These are phyloP conservation scores for Eucalyptus pumila DNA, from an alignment of 345 rosid species.

Conservation along the genomic window DNA sequence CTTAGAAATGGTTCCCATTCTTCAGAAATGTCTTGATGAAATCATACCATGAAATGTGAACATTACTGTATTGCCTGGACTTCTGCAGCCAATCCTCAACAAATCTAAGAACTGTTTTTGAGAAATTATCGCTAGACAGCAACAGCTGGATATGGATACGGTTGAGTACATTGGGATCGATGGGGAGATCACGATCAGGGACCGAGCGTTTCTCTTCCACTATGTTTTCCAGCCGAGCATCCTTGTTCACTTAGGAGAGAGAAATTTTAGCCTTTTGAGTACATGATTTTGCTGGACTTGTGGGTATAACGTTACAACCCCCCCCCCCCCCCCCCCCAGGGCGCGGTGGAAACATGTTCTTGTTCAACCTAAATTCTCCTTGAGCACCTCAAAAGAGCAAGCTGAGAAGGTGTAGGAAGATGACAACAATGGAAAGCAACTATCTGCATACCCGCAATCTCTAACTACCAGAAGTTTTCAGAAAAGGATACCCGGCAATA, in stretches of 20 bases:
- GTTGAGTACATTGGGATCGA: neutral
- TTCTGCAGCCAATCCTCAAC: neutral
- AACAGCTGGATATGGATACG: neutral
- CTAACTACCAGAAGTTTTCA: neutral
- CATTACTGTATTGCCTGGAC: neutral
- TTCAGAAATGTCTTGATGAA: neutral
- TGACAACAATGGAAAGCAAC: neutral
- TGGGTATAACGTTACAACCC: neutral
- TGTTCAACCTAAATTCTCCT: neutral
- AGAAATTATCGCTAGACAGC: neutral
- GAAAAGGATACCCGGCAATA: neutral
- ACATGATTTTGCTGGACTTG: neutral
- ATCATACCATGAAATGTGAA: neutral
- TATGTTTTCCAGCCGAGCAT: neutral
- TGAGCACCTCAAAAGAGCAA: neutral
- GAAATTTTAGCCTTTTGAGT: neutral
- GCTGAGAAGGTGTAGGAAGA: neutral
- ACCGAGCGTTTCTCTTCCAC: neutral
- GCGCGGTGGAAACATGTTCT: neutral
- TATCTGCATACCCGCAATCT: neutral
- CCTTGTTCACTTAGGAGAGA: neutral
- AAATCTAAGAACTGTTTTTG: neutral
- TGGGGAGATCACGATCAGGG: neutral
- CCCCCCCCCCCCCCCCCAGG: neutral
- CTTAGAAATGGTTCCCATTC: neutral